These are phyloP conservation scores for Pterula multifida DNA, from an alignment of 1,284 basidiomycete genomes.

Conservation along the genomic window DNA sequence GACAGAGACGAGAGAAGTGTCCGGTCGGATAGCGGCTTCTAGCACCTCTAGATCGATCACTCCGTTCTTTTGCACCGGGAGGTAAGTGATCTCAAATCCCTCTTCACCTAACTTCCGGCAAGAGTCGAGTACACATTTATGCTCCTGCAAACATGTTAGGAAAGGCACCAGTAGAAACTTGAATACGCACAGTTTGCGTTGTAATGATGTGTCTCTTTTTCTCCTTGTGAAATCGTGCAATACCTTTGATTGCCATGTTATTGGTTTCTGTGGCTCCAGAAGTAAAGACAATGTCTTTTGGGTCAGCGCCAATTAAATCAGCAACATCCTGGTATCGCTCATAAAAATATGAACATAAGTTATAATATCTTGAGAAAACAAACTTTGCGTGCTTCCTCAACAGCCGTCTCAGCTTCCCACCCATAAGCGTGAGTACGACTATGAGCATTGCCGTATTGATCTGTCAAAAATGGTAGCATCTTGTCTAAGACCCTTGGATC, in stretches of 20 bases:
- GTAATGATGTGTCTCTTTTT: slow-evolving; percentile 89
- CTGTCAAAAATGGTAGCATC: slow-evolving; percentile 93
- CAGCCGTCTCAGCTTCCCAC: slow-evolving; percentile 95
- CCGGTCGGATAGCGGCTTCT: slow-evolving; percentile 76
- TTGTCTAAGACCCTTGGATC: slow-evolving; percentile 96
- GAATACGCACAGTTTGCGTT: slow-evolving; percentile 65
- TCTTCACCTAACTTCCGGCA: slow-evolving; percentile 93
- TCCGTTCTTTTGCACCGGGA: slow-evolving; percentile 87
- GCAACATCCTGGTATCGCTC: slow-evolving; percentile 62
- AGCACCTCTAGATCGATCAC: slow-evolving; percentile 70
- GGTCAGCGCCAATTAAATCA: slow-evolving; percentile 84
- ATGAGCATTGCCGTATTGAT: slow-evolving; percentile 97
- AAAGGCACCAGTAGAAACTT: neutral
- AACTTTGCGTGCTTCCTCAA: slow-evolving; percentile 84
- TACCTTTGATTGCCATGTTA: slow-evolving; percentile 97
- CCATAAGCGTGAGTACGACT: slow-evolving; percentile 97
- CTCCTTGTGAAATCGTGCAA: slow-evolving; percentile 88
- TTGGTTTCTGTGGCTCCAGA: slow-evolving; percentile 98
- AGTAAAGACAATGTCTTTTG: slow-evolving; percentile 96
- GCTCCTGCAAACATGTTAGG: slow-evolving; percentile 53
- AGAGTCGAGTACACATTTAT: slow-evolving; percentile 98
- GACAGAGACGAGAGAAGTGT: slow-evolving; percentile 84
- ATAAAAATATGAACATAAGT: neutral
- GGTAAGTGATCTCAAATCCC: slow-evolving; percentile 96
- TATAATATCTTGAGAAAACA: slow-evolving; percentile 11